These are phyloP conservation scores for Candida hungchunana DNA, from an alignment of 805 yeast genomes.

Conservation along the genomic window DNA sequence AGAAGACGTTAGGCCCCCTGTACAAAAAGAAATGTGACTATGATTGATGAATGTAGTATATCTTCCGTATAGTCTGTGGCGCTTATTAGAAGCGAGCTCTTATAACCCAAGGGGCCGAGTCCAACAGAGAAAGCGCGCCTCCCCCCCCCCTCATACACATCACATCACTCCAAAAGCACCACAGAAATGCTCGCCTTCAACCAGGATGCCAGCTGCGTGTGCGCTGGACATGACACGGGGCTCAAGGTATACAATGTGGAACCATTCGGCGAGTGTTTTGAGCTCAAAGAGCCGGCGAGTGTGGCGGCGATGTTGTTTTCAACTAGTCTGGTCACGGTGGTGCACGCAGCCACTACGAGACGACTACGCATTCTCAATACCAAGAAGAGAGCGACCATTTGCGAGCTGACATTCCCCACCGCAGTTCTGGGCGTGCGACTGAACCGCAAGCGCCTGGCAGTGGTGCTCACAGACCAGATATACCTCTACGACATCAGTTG, in stretches of 20 bases:
- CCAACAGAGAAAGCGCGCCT: no score
- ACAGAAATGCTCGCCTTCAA: slow-evolving; percentile 34
- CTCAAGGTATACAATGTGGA: slow-evolving; percentile 82
- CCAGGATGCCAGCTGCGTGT: slow-evolving; percentile 80
- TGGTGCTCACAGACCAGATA: slow-evolving; percentile 74
- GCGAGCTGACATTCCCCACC: slow-evolving; percentile 86
- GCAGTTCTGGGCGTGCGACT: slow-evolving; percentile 66
- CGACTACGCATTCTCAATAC: slow-evolving; percentile 66
- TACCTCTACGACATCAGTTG: slow-evolving; percentile 87
- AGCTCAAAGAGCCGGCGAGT: slow-evolving; percentile 41
- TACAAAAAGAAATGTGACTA: no score
- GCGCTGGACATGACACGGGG: slow-evolving; percentile 62
- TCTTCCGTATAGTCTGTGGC: no score
- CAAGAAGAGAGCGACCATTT: slow-evolving; percentile 65
- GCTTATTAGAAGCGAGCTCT: no score
- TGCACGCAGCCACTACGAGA: slow-evolving; percentile 69
- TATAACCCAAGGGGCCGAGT: no score
- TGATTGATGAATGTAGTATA: no score
- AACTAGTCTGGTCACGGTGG: slow-evolving; percentile 81
- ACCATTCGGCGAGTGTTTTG: slow-evolving; percentile 74
- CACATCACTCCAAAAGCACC: background rate
- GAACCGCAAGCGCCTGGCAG: slow-evolving; percentile 78
- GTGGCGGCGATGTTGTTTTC: slow-evolving; percentile 87
- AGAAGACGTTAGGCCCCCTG: slow-evolving; percentile 16
- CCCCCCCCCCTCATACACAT: no score